phyloP scores from a whole-genome alignment of 2,329 filamentous ascomycete species.

The Teratosphaeria nubilosa region DNA sequence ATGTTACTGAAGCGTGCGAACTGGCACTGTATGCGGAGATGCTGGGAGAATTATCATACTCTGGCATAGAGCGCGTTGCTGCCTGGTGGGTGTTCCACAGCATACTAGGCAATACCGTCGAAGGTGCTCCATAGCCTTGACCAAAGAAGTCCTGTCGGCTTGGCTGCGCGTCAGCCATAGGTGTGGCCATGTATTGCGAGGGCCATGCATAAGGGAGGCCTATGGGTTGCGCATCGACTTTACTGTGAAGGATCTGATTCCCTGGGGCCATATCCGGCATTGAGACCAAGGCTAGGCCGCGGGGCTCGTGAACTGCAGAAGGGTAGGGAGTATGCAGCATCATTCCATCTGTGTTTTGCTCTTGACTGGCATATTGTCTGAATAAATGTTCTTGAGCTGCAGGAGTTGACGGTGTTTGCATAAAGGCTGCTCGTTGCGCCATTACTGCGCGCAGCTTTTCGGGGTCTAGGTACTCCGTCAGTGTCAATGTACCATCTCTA shows the following conservation, averaged over 20 bases:
- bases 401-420: background rate
- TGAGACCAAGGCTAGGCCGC: background rate
- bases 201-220: slow-evolving; percentile 1
- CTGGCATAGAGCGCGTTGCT: background rate
- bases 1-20: slow-evolving; percentile 11
- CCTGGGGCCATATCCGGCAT: background rate
- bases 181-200: background rate
- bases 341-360: background rate
- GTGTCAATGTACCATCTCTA: background rate
- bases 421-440: background rate
- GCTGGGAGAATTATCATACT: slow-evolving; percentile 11
- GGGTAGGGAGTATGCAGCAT: background rate
- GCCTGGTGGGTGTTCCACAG: slow-evolving; percentile 6
- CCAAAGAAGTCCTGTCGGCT: slow-evolving; percentile 1
- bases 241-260: background rate
- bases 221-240: background rate
- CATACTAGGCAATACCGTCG: slow-evolving; percentile 6
- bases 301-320: background rate
- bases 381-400: background rate
- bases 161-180: background rate
- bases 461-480: background rate
- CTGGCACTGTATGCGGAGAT: slow-evolving; percentile 15
- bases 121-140: slow-evolving; percentile 7
- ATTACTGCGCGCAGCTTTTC: background rate
- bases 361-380: background rate